phyloP scores from a whole-genome alignment of 345 rosid genomes.

The Rhodamnia rubescens region DNA sequence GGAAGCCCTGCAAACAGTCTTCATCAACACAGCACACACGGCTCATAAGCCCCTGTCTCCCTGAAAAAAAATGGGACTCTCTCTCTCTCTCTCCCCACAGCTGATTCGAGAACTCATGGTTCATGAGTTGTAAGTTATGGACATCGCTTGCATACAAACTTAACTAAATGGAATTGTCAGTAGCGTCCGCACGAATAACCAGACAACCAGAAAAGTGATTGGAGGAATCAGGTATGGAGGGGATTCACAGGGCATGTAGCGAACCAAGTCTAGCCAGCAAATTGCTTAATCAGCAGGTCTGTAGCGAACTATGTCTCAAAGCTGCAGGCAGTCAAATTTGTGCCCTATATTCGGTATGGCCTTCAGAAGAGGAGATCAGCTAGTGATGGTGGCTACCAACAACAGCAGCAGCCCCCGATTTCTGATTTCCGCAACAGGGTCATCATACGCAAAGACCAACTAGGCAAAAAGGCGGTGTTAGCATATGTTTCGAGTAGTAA shows the following conservation, averaged over 20 bases:
- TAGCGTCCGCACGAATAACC: background rate
- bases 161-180: background rate
- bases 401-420: background rate
- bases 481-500: background rate
- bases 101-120: background rate
- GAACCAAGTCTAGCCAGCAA: background rate
- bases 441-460: background rate
- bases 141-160: background rate
- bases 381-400: background rate
- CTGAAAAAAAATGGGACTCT: background rate
- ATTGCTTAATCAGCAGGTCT: background rate
- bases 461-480: background rate
- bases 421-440: background rate
- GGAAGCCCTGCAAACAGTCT: background rate
- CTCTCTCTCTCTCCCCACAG: background rate
- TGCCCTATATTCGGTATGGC: background rate
- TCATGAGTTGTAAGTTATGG: background rate
- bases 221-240: background rate
- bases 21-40: background rate
- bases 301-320: background rate
- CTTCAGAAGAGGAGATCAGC: background rate
- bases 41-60: background rate
- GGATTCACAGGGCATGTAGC: background rate
- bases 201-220: background rate
- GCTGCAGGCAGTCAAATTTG: background rate